Conservation (phyloP, 148 eudicot genomes). For the Silene conica region DNA sequence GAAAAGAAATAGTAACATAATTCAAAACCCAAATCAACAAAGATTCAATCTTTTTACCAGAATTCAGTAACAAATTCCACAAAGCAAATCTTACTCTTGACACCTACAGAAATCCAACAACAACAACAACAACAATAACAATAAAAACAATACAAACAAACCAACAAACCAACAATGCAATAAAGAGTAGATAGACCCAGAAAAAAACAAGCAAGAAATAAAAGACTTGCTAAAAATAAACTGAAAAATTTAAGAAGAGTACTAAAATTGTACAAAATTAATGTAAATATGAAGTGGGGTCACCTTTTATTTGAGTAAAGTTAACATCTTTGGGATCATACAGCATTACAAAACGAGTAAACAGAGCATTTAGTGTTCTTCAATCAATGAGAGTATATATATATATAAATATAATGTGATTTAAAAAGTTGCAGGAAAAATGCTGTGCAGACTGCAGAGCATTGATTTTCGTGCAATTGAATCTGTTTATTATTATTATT, state of each 20-base stretch:
- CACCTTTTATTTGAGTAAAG: not conserved
- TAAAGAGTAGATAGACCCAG: not conserved
- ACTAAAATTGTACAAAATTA: not conserved
- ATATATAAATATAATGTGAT: too few relatives aligned
- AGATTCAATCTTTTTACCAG: slow-evolving; percentile 6
- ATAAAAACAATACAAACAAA: not conserved
- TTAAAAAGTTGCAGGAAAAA: not conserved
- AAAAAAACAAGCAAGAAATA: not conserved
- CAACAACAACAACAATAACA: not conserved
- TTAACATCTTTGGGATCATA: slow-evolving; percentile 1
- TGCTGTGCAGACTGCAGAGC: not conserved
- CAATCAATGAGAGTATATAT: not conserved
- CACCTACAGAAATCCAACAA: slow-evolving; percentile 7
- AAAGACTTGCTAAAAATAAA: slow-evolving; percentile 7
- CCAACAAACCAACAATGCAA: not conserved
- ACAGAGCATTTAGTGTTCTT: slow-evolving; percentile 7
- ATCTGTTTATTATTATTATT: not conserved
- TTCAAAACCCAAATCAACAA: slow-evolving; percentile 3
- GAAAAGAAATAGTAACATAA: not conserved
- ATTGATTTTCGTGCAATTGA: not conserved
- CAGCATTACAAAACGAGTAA: not conserved
- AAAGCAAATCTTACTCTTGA: not conserved
- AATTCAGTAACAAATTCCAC: not conserved
- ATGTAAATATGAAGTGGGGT: not conserved
- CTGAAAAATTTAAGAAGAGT: not conserved